A percentile compares a stretch with the other conserved stretches of the same genome.
Conservation (phyloP, 345 rosid species). For the Microthlaspi erraticum region DNA sequence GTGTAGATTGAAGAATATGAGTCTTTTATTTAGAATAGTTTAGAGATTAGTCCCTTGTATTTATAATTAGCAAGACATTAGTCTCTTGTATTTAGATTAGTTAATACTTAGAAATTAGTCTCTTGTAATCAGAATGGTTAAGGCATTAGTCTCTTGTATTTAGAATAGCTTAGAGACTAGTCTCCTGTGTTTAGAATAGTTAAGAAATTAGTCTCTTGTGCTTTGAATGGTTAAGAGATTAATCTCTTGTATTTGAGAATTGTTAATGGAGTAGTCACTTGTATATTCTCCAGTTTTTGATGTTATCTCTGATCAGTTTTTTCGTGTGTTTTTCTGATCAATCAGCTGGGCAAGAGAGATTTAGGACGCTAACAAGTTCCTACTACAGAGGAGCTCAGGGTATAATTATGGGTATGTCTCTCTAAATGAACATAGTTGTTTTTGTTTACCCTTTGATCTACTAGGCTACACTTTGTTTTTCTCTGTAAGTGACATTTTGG, state of each 20-base stretch:
- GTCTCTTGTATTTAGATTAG: background rate
- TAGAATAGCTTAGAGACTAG: background rate
- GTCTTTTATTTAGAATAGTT: background rate
- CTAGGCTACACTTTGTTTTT: background rate
- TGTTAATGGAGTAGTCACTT: slow-evolving; percentile 6
- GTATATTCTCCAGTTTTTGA: background rate
- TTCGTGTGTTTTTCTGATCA: slow-evolving; percentile 15
- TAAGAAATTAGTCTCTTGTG: background rate
- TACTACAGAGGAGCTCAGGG: slow-evolving; percentile 99
- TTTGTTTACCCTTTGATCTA: background rate
- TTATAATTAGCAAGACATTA: background rate
- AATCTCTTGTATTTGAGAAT: background rate
- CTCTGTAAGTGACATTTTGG: background rate
- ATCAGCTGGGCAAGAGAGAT: slow-evolving; percentile 98
- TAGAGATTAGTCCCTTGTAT: background rate
- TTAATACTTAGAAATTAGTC: background rate
- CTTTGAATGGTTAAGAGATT: background rate
- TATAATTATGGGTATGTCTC: slow-evolving; percentile 78
- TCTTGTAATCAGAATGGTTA: background rate
- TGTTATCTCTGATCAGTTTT: background rate
- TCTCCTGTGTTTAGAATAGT: background rate
- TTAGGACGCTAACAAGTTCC: slow-evolving; percentile 90
- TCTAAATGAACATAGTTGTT: background rate
- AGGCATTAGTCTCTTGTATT: background rate
- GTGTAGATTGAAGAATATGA: slow-evolving; percentile 4